Conservation (phyloP, 352 stramenopile species). For the Thalassiosira oceanica region DNA sequence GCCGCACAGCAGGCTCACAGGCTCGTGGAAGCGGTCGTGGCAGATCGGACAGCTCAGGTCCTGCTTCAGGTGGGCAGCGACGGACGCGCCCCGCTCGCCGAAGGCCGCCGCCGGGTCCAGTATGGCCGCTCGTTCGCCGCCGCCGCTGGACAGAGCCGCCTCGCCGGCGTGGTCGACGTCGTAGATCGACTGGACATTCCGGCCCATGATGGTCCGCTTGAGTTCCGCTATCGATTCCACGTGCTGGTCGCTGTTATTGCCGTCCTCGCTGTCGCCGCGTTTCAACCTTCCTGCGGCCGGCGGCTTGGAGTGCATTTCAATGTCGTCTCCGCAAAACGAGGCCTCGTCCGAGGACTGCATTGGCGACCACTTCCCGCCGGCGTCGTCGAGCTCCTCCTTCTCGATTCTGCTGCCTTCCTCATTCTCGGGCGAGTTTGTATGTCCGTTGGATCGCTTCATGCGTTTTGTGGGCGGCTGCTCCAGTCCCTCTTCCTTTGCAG, state of each 20-base stretch:
- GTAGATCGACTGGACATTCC: constrained; percentile 45
- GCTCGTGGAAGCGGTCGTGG: constrained; percentile 52
- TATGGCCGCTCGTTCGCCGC: too few species aligned
- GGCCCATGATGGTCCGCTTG: constrained; percentile 52
- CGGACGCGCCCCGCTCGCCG: constrained; percentile 19
- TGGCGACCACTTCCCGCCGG: not conserved
- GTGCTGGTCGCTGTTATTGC: constrained; percentile 11
- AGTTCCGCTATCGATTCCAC: constrained; percentile 43
- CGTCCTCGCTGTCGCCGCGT: constrained; percentile 1
- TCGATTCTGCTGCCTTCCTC: not conserved
- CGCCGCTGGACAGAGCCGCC: not conserved
- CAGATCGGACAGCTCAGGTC: constrained; percentile 62
- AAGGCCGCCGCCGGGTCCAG: constrained; percentile 14
- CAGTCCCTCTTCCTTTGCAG: too few species aligned
- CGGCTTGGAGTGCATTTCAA: not conserved
- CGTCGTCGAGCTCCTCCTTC: not conserved
- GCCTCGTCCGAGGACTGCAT: not conserved
- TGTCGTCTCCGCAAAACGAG: not conserved
- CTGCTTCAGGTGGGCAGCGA: constrained; percentile 21
- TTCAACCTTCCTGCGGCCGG: not conserved
- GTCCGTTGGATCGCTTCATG: too few species aligned
- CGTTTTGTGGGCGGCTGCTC: too few species aligned
- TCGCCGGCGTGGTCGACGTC: constrained; percentile 14
- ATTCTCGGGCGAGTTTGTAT: too few species aligned
- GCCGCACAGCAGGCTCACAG: constrained; percentile 51